These are phyloP conservation scores for Saccharomycopsis sp. DNA, from an alignment of 805 yeast species.

Conservation along the genomic window DNA sequence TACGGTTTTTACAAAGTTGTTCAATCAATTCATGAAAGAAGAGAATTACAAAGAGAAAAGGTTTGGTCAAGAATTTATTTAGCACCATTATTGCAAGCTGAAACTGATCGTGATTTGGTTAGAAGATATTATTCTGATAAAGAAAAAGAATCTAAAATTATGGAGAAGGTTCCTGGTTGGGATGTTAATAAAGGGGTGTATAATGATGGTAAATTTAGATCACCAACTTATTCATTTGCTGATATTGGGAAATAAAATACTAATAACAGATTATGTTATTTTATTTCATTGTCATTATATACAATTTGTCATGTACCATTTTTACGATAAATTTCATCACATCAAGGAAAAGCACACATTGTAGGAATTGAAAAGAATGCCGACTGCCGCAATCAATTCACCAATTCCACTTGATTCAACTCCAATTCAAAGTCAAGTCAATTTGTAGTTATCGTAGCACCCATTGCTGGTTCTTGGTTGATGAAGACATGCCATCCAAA, in stretches of 20 bases:
- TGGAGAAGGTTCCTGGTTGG: constrained; percentile 59
- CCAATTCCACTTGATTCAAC: no score
- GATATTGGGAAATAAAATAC: neutral
- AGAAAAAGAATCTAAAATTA: constrained; percentile 61
- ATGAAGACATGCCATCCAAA: no score
- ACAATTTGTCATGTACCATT: no score
- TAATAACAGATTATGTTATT: no score
- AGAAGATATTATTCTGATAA: constrained; percentile 62
- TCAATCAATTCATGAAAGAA: constrained; percentile 64
- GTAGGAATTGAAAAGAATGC: no score
- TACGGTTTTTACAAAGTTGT: constrained; percentile 66
- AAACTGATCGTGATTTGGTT: constrained; percentile 70
- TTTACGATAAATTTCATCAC: no score
- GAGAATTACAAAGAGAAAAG: constrained; percentile 70
- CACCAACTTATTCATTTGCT: constrained; percentile 18
- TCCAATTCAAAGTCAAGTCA: no score
- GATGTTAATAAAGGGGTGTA: constrained; percentile 44
- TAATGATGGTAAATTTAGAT: constrained; percentile 34
- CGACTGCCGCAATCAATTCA: no score
- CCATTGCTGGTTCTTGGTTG: no score
- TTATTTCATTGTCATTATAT: no score
- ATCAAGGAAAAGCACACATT: no score
- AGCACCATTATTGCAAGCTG: constrained; percentile 72
- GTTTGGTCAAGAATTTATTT: constrained; percentile 70
- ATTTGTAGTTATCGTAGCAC: no score